These are phyloP conservation scores for Penicillium sp. DNA, from an alignment of 2,329 filamentous ascomycete genomes.

Conservation along the genomic window DNA sequence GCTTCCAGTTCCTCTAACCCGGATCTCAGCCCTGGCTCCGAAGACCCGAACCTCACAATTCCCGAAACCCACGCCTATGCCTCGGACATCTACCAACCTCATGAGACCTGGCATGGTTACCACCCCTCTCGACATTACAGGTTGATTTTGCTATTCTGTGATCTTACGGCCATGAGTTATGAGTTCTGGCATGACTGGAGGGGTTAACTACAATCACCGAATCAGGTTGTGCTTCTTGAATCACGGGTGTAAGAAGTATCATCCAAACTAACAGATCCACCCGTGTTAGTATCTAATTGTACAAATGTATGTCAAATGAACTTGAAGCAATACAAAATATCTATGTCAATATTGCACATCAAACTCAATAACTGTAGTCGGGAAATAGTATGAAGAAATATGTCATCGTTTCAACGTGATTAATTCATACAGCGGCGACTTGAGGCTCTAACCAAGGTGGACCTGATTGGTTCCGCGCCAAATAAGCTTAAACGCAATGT, in stretches of 20 bases:
- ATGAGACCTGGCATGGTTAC: constrained; percentile 41
- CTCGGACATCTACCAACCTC: constrained; percentile 32
- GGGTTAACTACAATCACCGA: neutral
- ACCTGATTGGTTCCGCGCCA: neutral
- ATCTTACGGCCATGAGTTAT: constrained; percentile 60
- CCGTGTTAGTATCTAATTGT: neutral
- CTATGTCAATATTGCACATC: too few relatives aligned
- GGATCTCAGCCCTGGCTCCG: neutral
- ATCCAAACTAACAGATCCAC: neutral
- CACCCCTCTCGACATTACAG: constrained; percentile 49
- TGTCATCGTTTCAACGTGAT: neutral
- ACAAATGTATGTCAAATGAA: neutral
- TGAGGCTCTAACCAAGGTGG: neutral
- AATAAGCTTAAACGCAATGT: neutral
- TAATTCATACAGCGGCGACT: neutral
- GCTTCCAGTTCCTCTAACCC: neutral
- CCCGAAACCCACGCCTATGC: constrained; percentile 39
- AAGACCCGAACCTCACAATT: constrained; percentile 23
- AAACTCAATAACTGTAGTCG: neutral
- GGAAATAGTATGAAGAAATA: neutral
- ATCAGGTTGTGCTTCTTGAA: neutral
- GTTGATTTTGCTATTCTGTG: constrained; percentile 56
- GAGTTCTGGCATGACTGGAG: constrained; percentile 54
- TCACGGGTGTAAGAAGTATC: neutral
- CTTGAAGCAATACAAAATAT: neutral